Conservation (phyloP, 1,284 basidiomycete species). For the Ustilago tritici region DNA sequence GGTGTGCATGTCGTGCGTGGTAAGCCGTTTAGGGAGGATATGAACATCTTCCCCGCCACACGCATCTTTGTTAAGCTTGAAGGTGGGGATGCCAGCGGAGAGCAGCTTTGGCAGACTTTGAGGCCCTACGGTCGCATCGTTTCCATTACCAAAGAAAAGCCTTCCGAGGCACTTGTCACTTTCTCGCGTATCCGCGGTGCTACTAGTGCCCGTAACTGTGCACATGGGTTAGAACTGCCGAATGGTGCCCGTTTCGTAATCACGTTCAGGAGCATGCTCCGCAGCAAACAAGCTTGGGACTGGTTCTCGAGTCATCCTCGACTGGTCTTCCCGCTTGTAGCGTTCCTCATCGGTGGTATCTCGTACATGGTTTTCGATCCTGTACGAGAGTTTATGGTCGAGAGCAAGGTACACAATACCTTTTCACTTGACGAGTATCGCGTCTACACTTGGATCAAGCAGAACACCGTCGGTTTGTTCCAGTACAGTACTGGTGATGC, state of each 20-base stretch:
- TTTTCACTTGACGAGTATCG: slow-evolving; percentile 72
- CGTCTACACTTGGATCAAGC: slow-evolving; percentile 56
- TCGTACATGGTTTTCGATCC: slow-evolving; percentile 92
- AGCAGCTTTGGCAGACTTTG: slow-evolving; percentile 62
- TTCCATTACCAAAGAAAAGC: slow-evolving; percentile 73
- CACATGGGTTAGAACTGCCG: slow-evolving; percentile 78
- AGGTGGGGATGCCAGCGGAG: slow-evolving; percentile 53
- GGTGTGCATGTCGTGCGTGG: slow-evolving; percentile 63
- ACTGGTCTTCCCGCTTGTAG: slow-evolving; percentile 84
- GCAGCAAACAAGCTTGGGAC: slow-evolving; percentile 81
- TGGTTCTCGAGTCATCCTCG: slow-evolving; percentile 88
- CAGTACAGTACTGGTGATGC: slow-evolving; percentile 40
- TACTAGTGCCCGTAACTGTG: slow-evolving; percentile 83
- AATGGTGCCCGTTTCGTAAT: slow-evolving; percentile 76
- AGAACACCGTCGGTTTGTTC: slow-evolving; percentile 56
- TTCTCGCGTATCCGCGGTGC: slow-evolving; percentile 75
- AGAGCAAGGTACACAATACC: slow-evolving; percentile 84
- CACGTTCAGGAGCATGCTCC: slow-evolving; percentile 80
- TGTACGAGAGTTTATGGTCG: slow-evolving; percentile 84
- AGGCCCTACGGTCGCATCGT: slow-evolving; percentile 86
- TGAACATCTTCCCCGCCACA: slow-evolving; percentile 60
- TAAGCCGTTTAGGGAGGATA: slow-evolving; percentile 62
- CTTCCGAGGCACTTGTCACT: slow-evolving; percentile 50
- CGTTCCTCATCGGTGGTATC: slow-evolving; percentile 87
- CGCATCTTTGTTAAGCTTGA: slow-evolving; percentile 57